Conservation (phyloP, 2,329 filamentous ascomycete species). For the Rhynchosporium secalis region DNA sequence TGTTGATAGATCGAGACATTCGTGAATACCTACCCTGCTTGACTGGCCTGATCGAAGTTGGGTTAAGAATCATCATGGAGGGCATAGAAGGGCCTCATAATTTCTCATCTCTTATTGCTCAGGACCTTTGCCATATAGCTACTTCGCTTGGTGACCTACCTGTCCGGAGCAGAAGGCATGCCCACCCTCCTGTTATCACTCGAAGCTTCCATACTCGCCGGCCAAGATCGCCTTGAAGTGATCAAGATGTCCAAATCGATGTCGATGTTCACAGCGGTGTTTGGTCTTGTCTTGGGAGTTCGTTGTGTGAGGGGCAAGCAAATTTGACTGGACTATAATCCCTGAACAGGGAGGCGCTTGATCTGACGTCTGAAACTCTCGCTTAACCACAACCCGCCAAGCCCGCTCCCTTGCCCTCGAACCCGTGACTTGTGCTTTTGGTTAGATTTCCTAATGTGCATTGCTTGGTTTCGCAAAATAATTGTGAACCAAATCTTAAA, state of each 20-base stretch:
- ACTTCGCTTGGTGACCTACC: not conserved
- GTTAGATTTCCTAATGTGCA: not conserved
- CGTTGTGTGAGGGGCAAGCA: not conserved
- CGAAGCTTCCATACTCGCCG: not conserved
- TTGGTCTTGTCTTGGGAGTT: conserved; percentile 1
- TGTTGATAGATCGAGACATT: conserved; percentile 13
- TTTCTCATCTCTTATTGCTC: not conserved
- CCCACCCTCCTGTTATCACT: too few species aligned
- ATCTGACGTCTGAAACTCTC: conserved; percentile 10
- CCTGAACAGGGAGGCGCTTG: not conserved
- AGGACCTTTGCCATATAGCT: not conserved
- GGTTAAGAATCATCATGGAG: too few species aligned
- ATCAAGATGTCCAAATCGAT: not conserved
- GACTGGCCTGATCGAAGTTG: too few species aligned
- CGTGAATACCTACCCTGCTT: too few species aligned
- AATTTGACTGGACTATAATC: not conserved
- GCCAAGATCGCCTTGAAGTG: not conserved
- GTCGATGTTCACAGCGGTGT: conserved; percentile 10
- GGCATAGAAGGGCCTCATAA: too few species aligned
- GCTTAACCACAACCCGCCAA: not conserved
- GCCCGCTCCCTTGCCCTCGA: not conserved
- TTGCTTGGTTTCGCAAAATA: not conserved
- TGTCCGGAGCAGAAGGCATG: too few species aligned
- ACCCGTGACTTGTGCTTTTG: not conserved
- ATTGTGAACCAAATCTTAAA: not conserved